These are phyloP conservation scores for Xylaria telfairii DNA, from an alignment of 495 filamentous ascomycete species.

Conservation along the genomic window DNA sequence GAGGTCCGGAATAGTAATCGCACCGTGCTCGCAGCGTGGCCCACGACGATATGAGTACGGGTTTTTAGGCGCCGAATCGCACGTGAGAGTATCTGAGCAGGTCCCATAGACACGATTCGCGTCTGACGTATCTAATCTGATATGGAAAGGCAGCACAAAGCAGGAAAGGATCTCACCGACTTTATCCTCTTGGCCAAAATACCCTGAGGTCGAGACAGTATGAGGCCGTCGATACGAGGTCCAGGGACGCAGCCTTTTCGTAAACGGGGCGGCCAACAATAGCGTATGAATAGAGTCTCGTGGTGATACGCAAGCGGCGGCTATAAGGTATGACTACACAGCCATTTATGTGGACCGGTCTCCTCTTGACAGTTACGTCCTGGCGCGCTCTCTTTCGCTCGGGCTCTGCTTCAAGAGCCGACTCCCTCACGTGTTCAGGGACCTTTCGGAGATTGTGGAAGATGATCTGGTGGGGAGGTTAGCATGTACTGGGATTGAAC, in stretches of 20 bases:
- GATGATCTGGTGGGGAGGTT: neutral
- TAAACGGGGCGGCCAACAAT: neutral
- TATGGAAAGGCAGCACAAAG: slow-evolving; percentile 22
- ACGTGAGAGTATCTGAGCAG: slow-evolving; percentile 7
- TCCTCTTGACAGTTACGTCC: slow-evolving; percentile 28
- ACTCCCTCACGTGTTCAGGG: slow-evolving; percentile 13
- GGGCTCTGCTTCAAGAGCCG: slow-evolving; percentile 5
- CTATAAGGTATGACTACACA: slow-evolving; percentile 25
- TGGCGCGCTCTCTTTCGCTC: slow-evolving; percentile 16
- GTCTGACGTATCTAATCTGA: slow-evolving; percentile 3
- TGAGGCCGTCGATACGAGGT: slow-evolving; percentile 16
- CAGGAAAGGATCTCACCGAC: slow-evolving; percentile 23
- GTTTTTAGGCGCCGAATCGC: slow-evolving; percentile 10
- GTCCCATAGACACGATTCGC: neutral
- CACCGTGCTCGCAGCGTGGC: slow-evolving; percentile 1
- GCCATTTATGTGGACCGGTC: slow-evolving; percentile 22
- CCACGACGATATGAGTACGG: slow-evolving; percentile 3
- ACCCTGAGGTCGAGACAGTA: slow-evolving; percentile 5
- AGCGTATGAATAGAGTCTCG: slow-evolving; percentile 22
- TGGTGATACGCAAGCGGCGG: slow-evolving; percentile 23
- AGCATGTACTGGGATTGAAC: neutral
- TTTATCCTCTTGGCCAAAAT: slow-evolving; percentile 14
- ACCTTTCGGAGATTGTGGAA: slow-evolving; percentile 1
- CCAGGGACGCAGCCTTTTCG: slow-evolving; percentile 24
- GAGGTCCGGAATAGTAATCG: slow-evolving; percentile 13